Conservation (phyloP, 371 early-diverging fungal genomes). For the Mortierella polycephala region DNA sequence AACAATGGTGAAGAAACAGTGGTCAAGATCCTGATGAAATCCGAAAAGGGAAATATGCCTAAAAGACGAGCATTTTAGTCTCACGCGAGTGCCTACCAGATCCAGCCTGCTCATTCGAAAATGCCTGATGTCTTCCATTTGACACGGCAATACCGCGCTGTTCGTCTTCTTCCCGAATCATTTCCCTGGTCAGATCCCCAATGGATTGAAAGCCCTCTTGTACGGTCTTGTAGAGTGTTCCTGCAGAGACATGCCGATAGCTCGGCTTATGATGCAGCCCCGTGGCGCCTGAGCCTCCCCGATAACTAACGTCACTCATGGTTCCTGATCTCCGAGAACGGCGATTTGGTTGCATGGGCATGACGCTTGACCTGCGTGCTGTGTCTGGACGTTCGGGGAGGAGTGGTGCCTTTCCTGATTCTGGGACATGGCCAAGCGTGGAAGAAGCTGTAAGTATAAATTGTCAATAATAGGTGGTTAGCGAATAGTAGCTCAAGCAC, state of each 20-base stretch:
- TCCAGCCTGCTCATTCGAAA: slow-evolving; percentile 16
- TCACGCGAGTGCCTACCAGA: slow-evolving; percentile 8
- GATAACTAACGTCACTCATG: slow-evolving; percentile 27
- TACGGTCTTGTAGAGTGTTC: slow-evolving; percentile 32
- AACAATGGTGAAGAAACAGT: neutral
- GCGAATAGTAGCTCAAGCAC: no score
- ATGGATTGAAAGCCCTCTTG: slow-evolving; percentile 27
- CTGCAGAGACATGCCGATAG: slow-evolving; percentile 35
- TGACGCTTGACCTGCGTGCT: neutral
- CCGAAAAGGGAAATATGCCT: neutral
- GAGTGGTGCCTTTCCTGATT: slow-evolving; percentile 4
- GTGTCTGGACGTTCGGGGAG: neutral
- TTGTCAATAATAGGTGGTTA: neutral
- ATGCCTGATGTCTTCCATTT: neutral
- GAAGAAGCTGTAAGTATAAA: neutral
- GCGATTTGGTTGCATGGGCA: neutral
- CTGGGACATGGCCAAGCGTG: neutral
- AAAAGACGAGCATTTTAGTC: neutral
- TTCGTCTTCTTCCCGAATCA: slow-evolving; percentile 5
- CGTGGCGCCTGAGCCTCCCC: slow-evolving; percentile 6
- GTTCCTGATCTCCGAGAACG: slow-evolving; percentile 31
- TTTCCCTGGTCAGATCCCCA: slow-evolving; percentile 10
- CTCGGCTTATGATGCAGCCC: slow-evolving; percentile 37
- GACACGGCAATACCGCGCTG: neutral
- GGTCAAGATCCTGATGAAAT: neutral